Percentiles rank a stretch among this genome's conserved stretches.
These are phyloP conservation scores for Biscutella auriculata DNA, from an alignment of 441 rosid genomes.

Conservation along the genomic window DNA sequence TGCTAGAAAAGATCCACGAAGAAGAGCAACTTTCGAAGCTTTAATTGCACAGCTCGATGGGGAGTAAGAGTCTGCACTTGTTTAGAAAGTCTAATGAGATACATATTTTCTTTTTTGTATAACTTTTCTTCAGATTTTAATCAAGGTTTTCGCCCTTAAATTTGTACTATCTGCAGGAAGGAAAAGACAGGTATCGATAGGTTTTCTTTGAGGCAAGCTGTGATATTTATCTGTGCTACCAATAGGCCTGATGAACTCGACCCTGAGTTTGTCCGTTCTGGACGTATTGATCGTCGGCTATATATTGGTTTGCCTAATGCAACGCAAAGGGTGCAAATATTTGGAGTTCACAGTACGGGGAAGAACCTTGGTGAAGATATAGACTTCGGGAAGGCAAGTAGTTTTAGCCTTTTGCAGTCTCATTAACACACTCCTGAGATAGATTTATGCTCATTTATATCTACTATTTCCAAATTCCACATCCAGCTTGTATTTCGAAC, in stretches of 20 bases:
- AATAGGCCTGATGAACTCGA: constrained; percentile 95
- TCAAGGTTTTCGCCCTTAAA: neutral
- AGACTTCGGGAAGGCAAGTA: constrained; percentile 60
- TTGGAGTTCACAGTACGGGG: constrained; percentile 81
- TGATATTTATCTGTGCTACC: constrained; percentile 96
- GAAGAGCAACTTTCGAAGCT: constrained; percentile 84
- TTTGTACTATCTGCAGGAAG: constrained; percentile 42
- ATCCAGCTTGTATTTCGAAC: constrained; percentile 89
- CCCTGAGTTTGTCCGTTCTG: constrained; percentile 81
- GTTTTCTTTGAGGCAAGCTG: constrained; percentile 89
- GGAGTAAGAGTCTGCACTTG: constrained; percentile 55
- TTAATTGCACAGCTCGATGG: constrained; percentile 87
- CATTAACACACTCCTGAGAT: neutral
- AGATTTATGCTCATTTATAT: constrained; percentile 8
- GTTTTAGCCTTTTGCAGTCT: neutral
- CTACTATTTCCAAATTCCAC: constrained; percentile 11
- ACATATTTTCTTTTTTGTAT: neutral
- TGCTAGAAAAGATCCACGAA: constrained; percentile 76
- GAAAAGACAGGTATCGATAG: constrained; percentile 86
- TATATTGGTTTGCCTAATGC: constrained; percentile 95
- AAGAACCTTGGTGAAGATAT: constrained; percentile 79
- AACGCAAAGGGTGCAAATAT: constrained; percentile 81
- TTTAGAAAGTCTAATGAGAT: neutral
- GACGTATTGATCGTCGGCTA: constrained; percentile 90
- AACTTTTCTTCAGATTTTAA: neutral